Evolutionary conservation across 257 asterid species (phyloP).

Genomic region (Rehmannia glutinosa): DNA sequence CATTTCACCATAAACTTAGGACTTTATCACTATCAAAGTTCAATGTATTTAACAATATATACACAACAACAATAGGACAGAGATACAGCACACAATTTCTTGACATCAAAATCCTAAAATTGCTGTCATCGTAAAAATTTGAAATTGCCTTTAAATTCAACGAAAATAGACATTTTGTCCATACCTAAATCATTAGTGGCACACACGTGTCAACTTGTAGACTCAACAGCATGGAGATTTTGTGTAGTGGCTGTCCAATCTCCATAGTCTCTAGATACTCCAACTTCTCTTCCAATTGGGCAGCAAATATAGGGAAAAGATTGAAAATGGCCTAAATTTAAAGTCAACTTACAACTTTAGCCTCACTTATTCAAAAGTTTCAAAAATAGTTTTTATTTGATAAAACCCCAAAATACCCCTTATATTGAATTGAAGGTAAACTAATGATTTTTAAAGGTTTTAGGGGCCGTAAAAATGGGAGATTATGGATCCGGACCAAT

Average conservation of each 20-base stretch:
- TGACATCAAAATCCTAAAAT: neutral
- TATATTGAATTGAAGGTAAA: too few relatives aligned
- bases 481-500: too few relatives aligned
- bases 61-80: neutral
- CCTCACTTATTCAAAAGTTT: too few relatives aligned
- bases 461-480: too few relatives aligned
- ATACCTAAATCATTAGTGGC: neutral
- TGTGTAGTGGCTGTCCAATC: slow-evolving; percentile 14
- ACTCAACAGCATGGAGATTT: slow-evolving; percentile 18
- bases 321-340: too few relatives aligned
- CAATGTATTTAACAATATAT: neutral
- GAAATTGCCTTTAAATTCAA: neutral
- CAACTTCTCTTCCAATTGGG: neutral
- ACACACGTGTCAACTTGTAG: slow-evolving; percentile 14
- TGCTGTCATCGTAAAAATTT: neutral
- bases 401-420: too few relatives aligned
- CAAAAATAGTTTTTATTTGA: too few relatives aligned
- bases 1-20: neutral
- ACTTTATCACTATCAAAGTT: neutral
- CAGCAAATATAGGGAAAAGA: neutral
- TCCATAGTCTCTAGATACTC: neutral
- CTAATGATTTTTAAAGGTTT: too few relatives aligned
- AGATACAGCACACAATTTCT: neutral
- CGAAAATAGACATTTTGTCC: slow-evolving; percentile 13
- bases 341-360: too few relatives aligned